Conservation (phyloP, 208 protist species). For the Acanthamoeba triangularis region DNA sequence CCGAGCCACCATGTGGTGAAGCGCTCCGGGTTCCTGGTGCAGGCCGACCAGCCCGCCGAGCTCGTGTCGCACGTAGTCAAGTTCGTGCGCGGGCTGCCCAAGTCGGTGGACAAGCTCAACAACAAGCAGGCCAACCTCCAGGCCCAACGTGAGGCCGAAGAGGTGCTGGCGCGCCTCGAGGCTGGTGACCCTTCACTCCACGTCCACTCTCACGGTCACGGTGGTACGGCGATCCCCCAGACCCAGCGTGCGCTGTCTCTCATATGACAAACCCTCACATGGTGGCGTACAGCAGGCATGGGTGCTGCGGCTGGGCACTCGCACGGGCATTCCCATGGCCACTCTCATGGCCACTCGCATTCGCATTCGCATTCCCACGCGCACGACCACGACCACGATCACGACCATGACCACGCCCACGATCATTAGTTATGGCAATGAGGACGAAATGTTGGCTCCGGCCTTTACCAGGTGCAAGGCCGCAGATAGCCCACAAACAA, state of each 20-base stretch:
- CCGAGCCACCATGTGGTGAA: constrained; percentile 7
- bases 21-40: constrained; percentile 36
- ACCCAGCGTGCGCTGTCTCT: background rate
- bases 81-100: constrained; percentile 18
- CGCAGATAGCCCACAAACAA: no score
- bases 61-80: background rate
- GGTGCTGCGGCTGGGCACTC: background rate
- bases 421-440: background rate
- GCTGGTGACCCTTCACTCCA: constrained; percentile 14
- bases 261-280: background rate
- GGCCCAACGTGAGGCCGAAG: constrained; percentile 49
- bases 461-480: no score
- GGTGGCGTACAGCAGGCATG: background rate
- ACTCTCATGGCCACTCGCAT: background rate
- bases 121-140: constrained; percentile 62
- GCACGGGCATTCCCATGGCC: no score
- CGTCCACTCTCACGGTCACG: constrained; percentile 10
- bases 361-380: background rate
- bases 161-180: background rate
- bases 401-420: constrained; percentile 28
- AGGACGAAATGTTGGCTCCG: no score
- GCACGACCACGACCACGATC: constrained; percentile 46
- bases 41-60: constrained; percentile 28
- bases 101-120: constrained; percentile 55
- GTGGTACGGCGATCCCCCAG: background rate